Evolutionary conservation across 495 filamentous ascomycete species (phyloP), one percentile per base, ranked within the genome.

Genomic region (Aspergillus avenaceus): DNA sequence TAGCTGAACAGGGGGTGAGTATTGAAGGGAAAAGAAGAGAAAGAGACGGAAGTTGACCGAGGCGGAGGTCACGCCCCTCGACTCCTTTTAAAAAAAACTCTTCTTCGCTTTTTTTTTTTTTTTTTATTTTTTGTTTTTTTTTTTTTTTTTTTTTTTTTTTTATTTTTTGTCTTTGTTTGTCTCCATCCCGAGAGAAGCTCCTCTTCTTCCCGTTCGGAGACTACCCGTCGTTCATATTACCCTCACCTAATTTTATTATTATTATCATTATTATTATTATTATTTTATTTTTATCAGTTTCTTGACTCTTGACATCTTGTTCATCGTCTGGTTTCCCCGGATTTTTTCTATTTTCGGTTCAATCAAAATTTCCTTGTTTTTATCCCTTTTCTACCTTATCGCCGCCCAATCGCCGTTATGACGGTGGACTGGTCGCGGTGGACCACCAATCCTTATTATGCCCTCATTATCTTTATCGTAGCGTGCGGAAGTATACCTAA

Each of bases 401-500:
- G 29, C 34, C 43, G 19, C 21, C 32, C 32, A 19, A 38, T 38
- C 45, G 49, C 49, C 42, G 62, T 54, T 58, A 70, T 68, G 65
- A 49, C 31, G 31, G 42, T 62, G 49, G 63, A 64, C 34, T 52
- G 55, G 50, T 67, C 66, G n/a, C 60, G 68, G 41, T 71, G 70
- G 64, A 61, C 61, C 41, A 72, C 67, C 16, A 65, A 55, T 58
- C 68, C 69, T 8, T 73, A 63, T 48, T 74, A 66, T 57, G 65
- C 67, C 28, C 56, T 72, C 22, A 64, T 73, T 16, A 59, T 75
- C 45, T 45, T 63, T 32, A 62, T 69, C 34, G 67, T 74, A 12
- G 70, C 71, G 1, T 72, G 70, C 44, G 70, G 73, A 5, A 60
- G 65, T 49, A 76, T 74, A 40, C 69, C 71, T 5, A 74, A 76